Percentiles rank a stretch among this genome's conserved stretches.
Conservation (phyloP, 192 early-diverging fungal genomes). For the Umbelopsis ramanniana region DNA sequence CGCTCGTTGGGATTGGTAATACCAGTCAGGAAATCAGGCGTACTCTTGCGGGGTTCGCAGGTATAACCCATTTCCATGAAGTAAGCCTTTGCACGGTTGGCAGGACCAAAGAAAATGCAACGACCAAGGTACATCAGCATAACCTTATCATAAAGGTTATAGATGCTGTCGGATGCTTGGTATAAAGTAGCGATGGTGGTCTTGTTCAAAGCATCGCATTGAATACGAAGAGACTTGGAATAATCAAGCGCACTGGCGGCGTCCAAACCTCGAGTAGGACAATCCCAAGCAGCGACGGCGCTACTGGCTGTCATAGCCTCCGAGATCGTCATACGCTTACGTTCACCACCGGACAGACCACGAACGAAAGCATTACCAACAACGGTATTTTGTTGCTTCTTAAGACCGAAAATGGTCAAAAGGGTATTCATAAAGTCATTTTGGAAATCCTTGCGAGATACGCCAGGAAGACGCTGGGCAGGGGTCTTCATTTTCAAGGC, state of each 20-base stretch:
- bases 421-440: constrained; percentile 43
- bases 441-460: constrained; percentile 46
- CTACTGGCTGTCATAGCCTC: constrained; percentile 65
- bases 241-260: constrained; percentile 78
- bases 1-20: constrained; percentile 63
- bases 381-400: constrained; percentile 26
- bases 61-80: constrained; percentile 62
- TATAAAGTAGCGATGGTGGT: constrained; percentile 57
- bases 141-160: constrained; percentile 66
- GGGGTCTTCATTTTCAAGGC: constrained; percentile 74
- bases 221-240: constrained; percentile 67
- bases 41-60: constrained; percentile 65
- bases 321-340: constrained; percentile 72
- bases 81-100: constrained; percentile 57
- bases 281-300: constrained; percentile 56
- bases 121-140: constrained; percentile 65
- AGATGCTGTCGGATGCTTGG: constrained; percentile 80
- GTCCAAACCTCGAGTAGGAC: constrained; percentile 70
- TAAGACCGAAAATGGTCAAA: constrained; percentile 25
- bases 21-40: constrained; percentile 72
- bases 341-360: constrained; percentile 73
- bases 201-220: constrained; percentile 65
- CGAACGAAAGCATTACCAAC: constrained; percentile 75
- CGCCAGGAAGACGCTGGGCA: constrained; percentile 49
- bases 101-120: constrained; percentile 69